Evolutionary conservation across 768 basidiomycete species (phyloP), one percentile per base, ranked within the genome.

Genomic region (Lentinula lateritia): DNA sequence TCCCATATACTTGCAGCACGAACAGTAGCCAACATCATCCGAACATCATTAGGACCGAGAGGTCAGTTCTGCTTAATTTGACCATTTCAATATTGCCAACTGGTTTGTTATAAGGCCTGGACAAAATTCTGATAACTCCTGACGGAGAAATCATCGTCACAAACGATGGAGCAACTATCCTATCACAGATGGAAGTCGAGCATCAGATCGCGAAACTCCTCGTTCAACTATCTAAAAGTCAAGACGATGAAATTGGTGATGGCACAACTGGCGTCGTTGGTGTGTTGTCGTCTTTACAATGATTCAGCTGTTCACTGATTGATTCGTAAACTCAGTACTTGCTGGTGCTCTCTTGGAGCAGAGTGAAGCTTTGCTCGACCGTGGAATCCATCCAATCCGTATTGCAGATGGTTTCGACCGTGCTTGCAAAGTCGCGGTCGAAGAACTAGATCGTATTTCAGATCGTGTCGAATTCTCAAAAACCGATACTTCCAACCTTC

Each of bases 101-200:
- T 50, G 46, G 0, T 34, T 10, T 2, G 28, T 28, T 20, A 36
- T 66, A 12, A 96, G 94, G 96, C 48, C 84, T 98, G 53, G 93
- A 95, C 80, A 95, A 95, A 83, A 93, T 95, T 69, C 83, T 95
- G 67, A 93, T 95, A 66, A 93, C 92, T 34, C 89, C 95, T 20
- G 97, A 98, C 79, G 97, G 97, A 53, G 97, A 99, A 69, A 98
- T 99, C 69, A 98, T 95, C 36, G 96, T 98, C 41, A 98, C 97
- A 13, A 99, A 99, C 75, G 97, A 99, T 75, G 97, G 97, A 54
- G 97, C 97, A 6, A 99, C 97, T 23, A 99, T 99, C 67, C 80
- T 99, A 61, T 86, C 94, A 23, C 96, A 98, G 79, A 98, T 99
- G 95, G 93, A 97, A 74, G 95, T 98, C 56, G 96, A 98, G 70